phyloP scores from a whole-genome alignment of 306 rosid species.

The Prunus armeniaca region DNA sequence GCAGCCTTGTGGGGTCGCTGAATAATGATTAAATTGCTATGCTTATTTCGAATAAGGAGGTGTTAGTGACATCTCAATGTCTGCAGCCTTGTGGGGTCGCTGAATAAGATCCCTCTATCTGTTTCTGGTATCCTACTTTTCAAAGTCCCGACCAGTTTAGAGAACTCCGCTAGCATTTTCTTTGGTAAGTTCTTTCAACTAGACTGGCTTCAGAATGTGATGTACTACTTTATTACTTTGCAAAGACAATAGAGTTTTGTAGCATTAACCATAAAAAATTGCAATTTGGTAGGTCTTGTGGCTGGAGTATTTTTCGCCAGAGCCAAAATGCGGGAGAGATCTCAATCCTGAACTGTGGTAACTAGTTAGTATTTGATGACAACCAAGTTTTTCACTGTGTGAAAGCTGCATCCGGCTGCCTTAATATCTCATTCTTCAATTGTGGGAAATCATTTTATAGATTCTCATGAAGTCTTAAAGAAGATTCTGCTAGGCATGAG shows the following conservation, averaged over 20 bases:
- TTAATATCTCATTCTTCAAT: conserved; percentile 7
- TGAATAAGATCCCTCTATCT: conserved; percentile 97
- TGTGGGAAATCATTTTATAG: background rate
- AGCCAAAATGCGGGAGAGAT: conserved; percentile 87
- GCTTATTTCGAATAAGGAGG: background rate
- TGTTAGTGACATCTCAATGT: conserved; percentile 5
- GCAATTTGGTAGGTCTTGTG: conserved; percentile 66
- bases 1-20: conserved; percentile 96
- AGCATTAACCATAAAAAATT: conserved; percentile 19
- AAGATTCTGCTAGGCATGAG: conserved; percentile 1
- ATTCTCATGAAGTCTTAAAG: background rate
- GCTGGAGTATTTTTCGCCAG: conserved; percentile 94
- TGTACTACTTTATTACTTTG: background rate
- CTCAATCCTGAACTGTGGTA: conserved; percentile 36
- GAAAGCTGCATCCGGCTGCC: conserved; percentile 10
- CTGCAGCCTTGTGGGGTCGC: conserved; percentile 94
- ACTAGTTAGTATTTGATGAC: background rate
- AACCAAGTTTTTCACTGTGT: conserved; percentile 5
- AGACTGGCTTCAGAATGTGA: background rate
- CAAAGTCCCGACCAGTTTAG: conserved; percentile 89
- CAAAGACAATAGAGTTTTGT: conserved; percentile 6
- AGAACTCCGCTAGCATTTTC: conserved; percentile 86
- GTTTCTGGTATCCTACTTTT: conserved; percentile 86
- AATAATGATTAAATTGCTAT: conserved; percentile 30
- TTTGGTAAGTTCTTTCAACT: conserved; percentile 60